A percentile compares a stretch with the other conserved stretches of the same genome.
Conservation (phyloP, 1,284 basidiomycete species). For the Irpex sp. region DNA sequence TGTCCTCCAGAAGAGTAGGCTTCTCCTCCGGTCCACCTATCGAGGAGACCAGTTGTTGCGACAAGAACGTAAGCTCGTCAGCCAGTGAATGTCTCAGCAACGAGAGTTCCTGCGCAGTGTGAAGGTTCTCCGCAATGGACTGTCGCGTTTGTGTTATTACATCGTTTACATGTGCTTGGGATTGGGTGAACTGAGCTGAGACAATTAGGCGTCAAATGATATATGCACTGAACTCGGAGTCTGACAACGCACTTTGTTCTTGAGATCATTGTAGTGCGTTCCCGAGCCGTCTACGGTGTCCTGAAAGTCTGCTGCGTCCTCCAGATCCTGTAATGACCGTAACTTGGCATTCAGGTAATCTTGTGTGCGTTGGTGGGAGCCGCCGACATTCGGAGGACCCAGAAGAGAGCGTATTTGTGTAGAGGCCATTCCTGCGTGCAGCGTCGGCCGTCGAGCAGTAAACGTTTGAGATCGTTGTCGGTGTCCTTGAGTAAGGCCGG, state of each 20-base stretch:
- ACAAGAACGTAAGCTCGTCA: slow-evolving; percentile 68
- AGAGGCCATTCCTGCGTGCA: slow-evolving; percentile 38
- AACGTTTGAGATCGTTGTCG: background rate
- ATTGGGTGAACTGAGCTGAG: slow-evolving; percentile 55
- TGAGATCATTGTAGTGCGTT: slow-evolving; percentile 19
- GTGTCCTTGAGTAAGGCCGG: background rate
- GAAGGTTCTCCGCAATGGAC: slow-evolving; percentile 40
- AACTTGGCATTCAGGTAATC: slow-evolving; percentile 42
- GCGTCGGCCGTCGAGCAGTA: no score
- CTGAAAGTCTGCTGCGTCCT: slow-evolving; percentile 29
- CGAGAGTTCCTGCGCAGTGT: slow-evolving; percentile 66
- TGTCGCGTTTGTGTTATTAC: slow-evolving; percentile 41
- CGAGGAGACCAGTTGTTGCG: slow-evolving; percentile 58
- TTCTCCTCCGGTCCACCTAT: slow-evolving; percentile 38
- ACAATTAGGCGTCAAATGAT: slow-evolving; percentile 19
- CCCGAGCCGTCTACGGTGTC: slow-evolving; percentile 29
- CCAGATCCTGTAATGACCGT: slow-evolving; percentile 36
- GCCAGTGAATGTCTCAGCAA: slow-evolving; percentile 71
- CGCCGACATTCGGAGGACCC: slow-evolving; percentile 36
- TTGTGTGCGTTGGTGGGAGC: slow-evolving; percentile 39
- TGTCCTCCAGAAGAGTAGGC: slow-evolving; percentile 71
- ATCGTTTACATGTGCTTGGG: slow-evolving; percentile 39
- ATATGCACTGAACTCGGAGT: background rate
- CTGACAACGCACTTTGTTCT: slow-evolving; percentile 22
- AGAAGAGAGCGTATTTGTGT: slow-evolving; percentile 43